Conservation (phyloP, 495 filamentous ascomycete genomes). For the Aspergillus steynii region DNA sequence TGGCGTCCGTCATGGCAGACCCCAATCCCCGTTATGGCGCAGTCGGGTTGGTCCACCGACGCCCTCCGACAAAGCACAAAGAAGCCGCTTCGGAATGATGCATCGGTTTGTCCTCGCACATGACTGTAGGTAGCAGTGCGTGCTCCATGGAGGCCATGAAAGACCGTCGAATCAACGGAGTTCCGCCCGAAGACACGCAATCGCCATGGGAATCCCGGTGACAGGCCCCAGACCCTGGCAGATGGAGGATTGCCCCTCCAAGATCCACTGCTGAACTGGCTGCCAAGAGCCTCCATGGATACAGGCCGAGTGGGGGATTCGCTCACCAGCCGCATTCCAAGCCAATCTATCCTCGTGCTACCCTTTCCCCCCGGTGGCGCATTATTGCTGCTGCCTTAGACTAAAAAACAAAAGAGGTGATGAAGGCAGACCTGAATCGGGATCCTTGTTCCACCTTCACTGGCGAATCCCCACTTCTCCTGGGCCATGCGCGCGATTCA, state of each 20-base stretch:
- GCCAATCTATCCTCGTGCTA: conserved; percentile 1
- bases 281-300: conserved; percentile 13
- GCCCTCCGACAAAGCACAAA: neutral
- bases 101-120: neutral
- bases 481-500: neutral
- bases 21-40: too few relatives aligned
- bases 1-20: neutral
- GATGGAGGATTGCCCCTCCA: conserved; percentile 2
- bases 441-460: neutral
- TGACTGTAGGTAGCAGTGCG: neutral
- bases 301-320: conserved; percentile 13
- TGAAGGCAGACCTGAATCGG: neutral
- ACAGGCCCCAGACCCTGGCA: neutral
- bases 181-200: conserved; percentile 1
- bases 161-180: neutral
- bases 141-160: neutral
- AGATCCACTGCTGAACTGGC: conserved; percentile 15
- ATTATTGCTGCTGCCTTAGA: neutral
- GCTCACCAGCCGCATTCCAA: conserved; percentile 2
- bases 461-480: neutral
- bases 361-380: neutral
- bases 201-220: neutral
- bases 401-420: neutral
- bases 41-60: too few relatives aligned
- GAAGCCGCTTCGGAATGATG: neutral